Evolutionary conservation across 2,329 filamentous ascomycete species (phyloP), one percentile per base, ranked within the genome.

Genomic region (Macrophomina phaseolina): DNA sequence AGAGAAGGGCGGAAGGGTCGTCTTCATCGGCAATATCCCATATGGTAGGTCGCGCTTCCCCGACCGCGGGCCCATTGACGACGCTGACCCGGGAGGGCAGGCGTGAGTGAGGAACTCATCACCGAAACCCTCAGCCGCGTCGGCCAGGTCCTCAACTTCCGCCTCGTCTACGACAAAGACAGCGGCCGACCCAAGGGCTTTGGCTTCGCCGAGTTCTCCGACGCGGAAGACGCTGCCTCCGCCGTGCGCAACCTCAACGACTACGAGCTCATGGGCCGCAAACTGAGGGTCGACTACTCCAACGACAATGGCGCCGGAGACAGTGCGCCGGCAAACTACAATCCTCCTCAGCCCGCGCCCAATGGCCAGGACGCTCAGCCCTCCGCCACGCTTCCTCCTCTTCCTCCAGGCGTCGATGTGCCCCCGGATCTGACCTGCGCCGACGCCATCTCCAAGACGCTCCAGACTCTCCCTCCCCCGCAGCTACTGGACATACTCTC

Each of bases 211-310:
- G 94, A 98, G 78, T 99, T 97, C 76, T 91, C 93, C 65, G 95
- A 98, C 76, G 89, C 92, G 68, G 94, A 97, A 87, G 85, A 93
- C 32, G 95, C 95, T 38, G 93, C 94, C 45, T 97, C 93, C 2
- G 95, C 95, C 2, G 94, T 98, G 56, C 90, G 94, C 72, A 98
- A 99, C 77, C 83, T 98, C 63, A 97, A 98, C 81, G 93, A 97
- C 78, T 90, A 93, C 81, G 94, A 98, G 78, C 89, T 97, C 76
- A 96, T 97, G 90, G 93, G 93, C 65, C 89, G 95, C 74, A 97
- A 97, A 79, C 86, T 99, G 70, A 89, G 94, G 68, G 95, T 99
- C 66, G 95, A 98, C 80, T 99, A 96, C 80, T 95, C 92, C 67
- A 97, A 97, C 78, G 94, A 97, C 77, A 92, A 93, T 70, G 90